Evolutionary conservation across 441 rosid genomes (phyloP), one percentile per base, ranked within the genome.

Genomic region (Corymbia citriodora): DNA sequence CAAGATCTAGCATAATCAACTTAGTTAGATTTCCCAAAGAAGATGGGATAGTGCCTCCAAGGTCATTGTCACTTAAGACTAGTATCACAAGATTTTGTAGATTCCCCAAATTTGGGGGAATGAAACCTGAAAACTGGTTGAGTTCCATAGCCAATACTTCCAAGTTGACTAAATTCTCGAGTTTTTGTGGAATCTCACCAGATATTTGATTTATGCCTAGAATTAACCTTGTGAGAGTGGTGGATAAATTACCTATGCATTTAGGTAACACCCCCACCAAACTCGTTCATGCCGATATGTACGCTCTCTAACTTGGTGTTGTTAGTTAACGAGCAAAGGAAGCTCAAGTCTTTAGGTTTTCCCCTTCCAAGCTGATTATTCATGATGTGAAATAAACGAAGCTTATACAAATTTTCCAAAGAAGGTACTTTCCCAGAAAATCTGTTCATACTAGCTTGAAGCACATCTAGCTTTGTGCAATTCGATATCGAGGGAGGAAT

Each of bases 381-480:
- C 8, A 0, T 0, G 5, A 68, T 31, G 4, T 0, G 0, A 16
- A 68, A 4, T 1, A 0, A 0, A 8, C 0, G 1, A 68, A 68
- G 40, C 40, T n/a, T 4, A 16, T 15, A 33, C 40, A 68, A 0
- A 16, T 2, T 68, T 68, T 16, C 74, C 10, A 68, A 68, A 2
- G 21, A 15, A 8, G 74, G 74, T 15, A 16, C 74, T 7, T 2
- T 16, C 40, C 74, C 40, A 0, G 11, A 68, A 2, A 68, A 68
- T 3, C 10, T n/a, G 74, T 68, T 68, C 1, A 0, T 0, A 8
- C 0, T 0, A 61, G 16, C 1, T 16, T 16, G 40, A 8, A 68
- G 21, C 1, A 0, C 0, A 9, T 0, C 2, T 68, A 68, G 74
- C 10, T n/a, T 68, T 9, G 74, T 68, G 21, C 3, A 68, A 68